Evolutionary conservation across 306 rosid species (phyloP), one percentile per base, ranked within the genome.

Genomic region (Ammopiptanthus mongolicus): DNA sequence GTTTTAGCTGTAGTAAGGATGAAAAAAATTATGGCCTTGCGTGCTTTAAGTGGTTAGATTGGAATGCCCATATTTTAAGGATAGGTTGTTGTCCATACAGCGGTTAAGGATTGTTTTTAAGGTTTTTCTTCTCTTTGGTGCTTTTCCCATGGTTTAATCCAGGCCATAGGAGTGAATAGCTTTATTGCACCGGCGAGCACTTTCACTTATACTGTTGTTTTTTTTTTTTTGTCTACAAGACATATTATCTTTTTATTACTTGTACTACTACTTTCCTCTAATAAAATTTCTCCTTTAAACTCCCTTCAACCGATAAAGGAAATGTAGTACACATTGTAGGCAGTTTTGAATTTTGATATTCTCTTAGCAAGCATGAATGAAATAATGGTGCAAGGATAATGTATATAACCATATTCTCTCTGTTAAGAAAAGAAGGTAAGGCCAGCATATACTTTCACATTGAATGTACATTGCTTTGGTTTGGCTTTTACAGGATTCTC

Each of bases 401-500:
- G 47, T 57, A 14, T 34, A 41, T 67, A 48, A 37, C 22, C 22
- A 5, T 29, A 47, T 57, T 67, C 60, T 74, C 42, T 37, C 10
- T 39, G 58, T 74, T 67, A 47, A 69, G 37, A 25, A 15, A 31
- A 59, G n/a, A 31, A 59, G 7, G 11, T 31, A 58, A 67, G 46
- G 73, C 56, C 11, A 21, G 62, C 11, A n/a, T 47, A 23, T 73
- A 63, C 58, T 33, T 72, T 69, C 70, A 37, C 73, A 15, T 37
- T 80, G 67, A 77, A 34, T 63, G 8, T 39, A 58, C 17, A 13
- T 69, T 65, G 51, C 31, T 79, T 36, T 71, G 67, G 34, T 53
- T 71, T 77, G 83, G 37, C 46, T 70, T 86, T 70, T 81, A 51
- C 88, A 96, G 98, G 97, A 92, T 88, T 92, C 84, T 74, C 93